These are phyloP conservation scores for Naganishia albida DNA, from an alignment of 1,284 basidiomycete genomes.

Conservation along the genomic window DNA sequence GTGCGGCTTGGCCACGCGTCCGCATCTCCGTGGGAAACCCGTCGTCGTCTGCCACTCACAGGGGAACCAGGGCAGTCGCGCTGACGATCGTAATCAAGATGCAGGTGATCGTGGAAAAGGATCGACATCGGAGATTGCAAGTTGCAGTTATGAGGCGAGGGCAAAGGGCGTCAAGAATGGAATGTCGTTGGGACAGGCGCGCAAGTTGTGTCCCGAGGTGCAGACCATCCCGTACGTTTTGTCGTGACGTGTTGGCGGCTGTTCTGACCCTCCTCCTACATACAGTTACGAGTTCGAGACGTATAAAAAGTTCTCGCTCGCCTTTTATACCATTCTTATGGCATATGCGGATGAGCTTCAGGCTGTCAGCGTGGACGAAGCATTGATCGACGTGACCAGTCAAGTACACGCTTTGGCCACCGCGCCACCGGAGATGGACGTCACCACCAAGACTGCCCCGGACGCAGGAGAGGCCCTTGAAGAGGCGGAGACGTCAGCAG, in stretches of 20 bases:
- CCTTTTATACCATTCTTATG: slow-evolving; percentile 92
- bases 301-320: slow-evolving; percentile 76
- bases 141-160: slow-evolving; percentile 90
- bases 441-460: slow-evolving; percentile 10
- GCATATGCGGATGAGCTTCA: slow-evolving; percentile 85
- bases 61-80: slow-evolving; percentile 64
- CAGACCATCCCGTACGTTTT: slow-evolving; percentile 87
- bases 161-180: slow-evolving; percentile 86
- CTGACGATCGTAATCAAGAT: slow-evolving; percentile 37
- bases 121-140: slow-evolving; percentile 92
- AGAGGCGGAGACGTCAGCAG: not conserved
- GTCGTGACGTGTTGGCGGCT: slow-evolving; percentile 34
- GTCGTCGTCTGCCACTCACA: slow-evolving; percentile 94
- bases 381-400: slow-evolving; percentile 81
- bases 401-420: slow-evolving; percentile 56
- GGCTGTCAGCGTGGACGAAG: slow-evolving; percentile 95
- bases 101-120: slow-evolving; percentile 15
- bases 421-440: slow-evolving; percentile 46
- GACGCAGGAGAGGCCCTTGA: slow-evolving; percentile 41
- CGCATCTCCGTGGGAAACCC: slow-evolving; percentile 78
- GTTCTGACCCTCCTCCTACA: not conserved
- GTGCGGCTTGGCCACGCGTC: slow-evolving; percentile 75
- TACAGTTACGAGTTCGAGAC: slow-evolving; percentile 59
- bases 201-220: slow-evolving; percentile 71
- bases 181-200: slow-evolving; percentile 89